A percentile compares a stretch with the other conserved stretches of the same genome.
Evolutionary conservation across 148 eudicot species (phyloP).

Genomic region (Tetragonia tetragonoides): DNA sequence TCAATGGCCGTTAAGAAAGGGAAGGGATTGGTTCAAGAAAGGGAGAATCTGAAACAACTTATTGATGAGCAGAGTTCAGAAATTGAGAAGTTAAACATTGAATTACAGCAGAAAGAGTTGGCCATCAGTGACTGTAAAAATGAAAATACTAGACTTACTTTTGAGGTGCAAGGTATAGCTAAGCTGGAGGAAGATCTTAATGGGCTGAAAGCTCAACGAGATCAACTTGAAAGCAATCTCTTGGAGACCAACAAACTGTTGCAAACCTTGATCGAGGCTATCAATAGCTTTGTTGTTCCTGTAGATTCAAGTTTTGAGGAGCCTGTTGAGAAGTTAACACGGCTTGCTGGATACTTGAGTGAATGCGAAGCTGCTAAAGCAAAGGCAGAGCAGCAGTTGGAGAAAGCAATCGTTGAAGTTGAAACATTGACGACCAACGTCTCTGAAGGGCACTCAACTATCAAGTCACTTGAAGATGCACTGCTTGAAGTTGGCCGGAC

Average conservation of each 20-base stretch:
- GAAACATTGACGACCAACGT: slow-evolving; percentile 44
- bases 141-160: slow-evolving; percentile 50
- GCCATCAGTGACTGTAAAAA: slow-evolving; percentile 41
- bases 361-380: slow-evolving; percentile 54
- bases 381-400: slow-evolving; percentile 56
- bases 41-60: slow-evolving; percentile 73
- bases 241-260: slow-evolving; percentile 57
- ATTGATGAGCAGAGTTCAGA: slow-evolving; percentile 71
- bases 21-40: slow-evolving; percentile 92
- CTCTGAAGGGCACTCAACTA: slow-evolving; percentile 39
- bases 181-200: slow-evolving; percentile 63
- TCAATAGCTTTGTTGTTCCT: slow-evolving; percentile 50
- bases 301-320: slow-evolving; percentile 43
- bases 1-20: slow-evolving; percentile 98
- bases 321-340: slow-evolving; percentile 66
- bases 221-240: slow-evolving; percentile 70
- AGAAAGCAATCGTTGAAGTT: slow-evolving; percentile 42
- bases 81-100: slow-evolving; percentile 63
- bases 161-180: slow-evolving; percentile 52
- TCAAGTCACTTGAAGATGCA: slow-evolving; percentile 62
- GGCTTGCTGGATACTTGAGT: slow-evolving; percentile 54
- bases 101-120: slow-evolving; percentile 51
- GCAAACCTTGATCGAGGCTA: slow-evolving; percentile 49
- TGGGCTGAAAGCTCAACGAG: slow-evolving; percentile 43
- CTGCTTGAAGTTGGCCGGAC: slow-evolving; percentile 50